Conservation (phyloP, 225 moss, liverwort and hornwort species). For the Sphagnum contortum region DNA sequence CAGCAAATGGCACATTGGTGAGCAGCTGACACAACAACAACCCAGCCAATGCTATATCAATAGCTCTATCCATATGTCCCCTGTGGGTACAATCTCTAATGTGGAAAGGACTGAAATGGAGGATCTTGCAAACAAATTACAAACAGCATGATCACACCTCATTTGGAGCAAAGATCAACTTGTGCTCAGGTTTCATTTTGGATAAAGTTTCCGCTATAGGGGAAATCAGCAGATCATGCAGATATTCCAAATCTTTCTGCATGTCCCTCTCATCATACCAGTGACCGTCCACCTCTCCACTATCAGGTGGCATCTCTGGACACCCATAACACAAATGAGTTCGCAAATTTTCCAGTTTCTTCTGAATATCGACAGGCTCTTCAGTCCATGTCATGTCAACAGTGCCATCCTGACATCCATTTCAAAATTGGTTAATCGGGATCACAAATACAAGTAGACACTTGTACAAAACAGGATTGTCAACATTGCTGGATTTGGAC, state of each 20-base stretch:
- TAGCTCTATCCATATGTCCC: too few species aligned
- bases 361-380: background rate
- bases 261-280: background rate
- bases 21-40: constrained; percentile 4
- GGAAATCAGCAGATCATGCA: background rate
- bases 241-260: background rate
- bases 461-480: too few species aligned
- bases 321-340: background rate
- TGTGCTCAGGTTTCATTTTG: constrained; percentile 2
- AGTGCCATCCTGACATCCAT: too few species aligned
- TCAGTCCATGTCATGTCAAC: background rate
- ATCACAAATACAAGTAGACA: too few species aligned
- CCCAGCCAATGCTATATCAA: background rate
- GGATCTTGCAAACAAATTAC: too few species aligned
- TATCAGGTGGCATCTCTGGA: background rate
- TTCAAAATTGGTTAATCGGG: too few species aligned
- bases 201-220: background rate
- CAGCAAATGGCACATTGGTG: constrained; percentile 12
- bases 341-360: background rate
- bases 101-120: too few species aligned
- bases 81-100: too few species aligned
- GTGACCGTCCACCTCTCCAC: background rate
- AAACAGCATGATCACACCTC: background rate
- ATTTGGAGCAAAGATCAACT: constrained; percentile 11
- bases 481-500: too few species aligned